phyloP scores from a whole-genome alignment of 257 asterid genomes.

The Forsythia suspensa region DNA sequence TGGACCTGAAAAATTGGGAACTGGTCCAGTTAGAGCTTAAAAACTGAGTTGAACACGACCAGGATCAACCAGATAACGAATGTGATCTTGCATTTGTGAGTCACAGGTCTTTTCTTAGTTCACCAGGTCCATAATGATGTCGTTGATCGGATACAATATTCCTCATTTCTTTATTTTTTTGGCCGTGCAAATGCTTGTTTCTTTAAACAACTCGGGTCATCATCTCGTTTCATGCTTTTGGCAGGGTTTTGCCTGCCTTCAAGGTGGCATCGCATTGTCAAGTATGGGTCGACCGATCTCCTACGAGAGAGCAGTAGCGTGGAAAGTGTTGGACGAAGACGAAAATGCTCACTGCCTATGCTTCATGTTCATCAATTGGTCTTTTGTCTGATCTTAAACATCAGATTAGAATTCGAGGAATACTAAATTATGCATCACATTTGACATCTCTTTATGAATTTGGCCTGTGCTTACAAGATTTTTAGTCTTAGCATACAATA shows the following conservation, averaged over 20 bases:
- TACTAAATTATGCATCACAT: not conserved
- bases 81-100: not conserved
- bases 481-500: not conserved
- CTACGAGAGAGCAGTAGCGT: conserved; percentile 51
- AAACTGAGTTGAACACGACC: not conserved
- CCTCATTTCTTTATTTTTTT: not conserved
- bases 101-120: not conserved
- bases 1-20: not conserved
- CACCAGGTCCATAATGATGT: not conserved
- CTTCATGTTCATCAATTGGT: not conserved
- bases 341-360: conserved; percentile 1
- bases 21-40: not conserved
- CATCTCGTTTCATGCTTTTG: not conserved
- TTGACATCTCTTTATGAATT: not conserved
- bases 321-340: conserved; percentile 35
- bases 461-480: not conserved
- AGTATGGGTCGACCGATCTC: conserved; percentile 55
- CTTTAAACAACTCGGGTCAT: not conserved
- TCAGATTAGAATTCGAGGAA: not conserved
- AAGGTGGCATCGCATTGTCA: conserved; percentile 50
- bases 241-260: conserved; percentile 51
- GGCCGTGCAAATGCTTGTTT: not conserved
- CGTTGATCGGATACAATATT: not conserved
- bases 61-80: not conserved
- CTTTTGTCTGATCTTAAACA: conserved; percentile 2